phyloP scores from a whole-genome alignment of 2,329 filamentous ascomycete species.

The Alternaria conjuncta region DNA sequence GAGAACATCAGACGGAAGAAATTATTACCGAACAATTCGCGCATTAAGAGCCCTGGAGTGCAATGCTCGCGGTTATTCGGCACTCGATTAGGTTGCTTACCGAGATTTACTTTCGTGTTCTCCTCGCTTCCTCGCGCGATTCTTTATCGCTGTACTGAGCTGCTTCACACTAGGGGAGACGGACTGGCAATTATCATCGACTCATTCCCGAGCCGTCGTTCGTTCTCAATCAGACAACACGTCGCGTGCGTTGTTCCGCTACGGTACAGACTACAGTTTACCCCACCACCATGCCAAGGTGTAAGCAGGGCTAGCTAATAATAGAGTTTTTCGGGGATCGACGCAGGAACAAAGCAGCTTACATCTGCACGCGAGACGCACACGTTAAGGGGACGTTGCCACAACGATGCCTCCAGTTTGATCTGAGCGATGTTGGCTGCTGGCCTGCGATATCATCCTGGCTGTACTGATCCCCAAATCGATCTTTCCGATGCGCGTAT shows the following conservation, averaged over 20 bases:
- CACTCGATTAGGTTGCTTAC: not conserved
- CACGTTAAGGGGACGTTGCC: not conserved
- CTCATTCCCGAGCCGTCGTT: not conserved
- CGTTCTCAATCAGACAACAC: not conserved
- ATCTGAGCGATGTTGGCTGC: no score
- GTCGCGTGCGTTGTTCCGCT: not conserved
- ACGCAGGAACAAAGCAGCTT: constrained; percentile 1
- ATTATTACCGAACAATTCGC: not conserved
- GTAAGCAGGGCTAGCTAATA: constrained; percentile 2
- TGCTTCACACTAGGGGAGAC: not conserved
- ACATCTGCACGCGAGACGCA: not conserved
- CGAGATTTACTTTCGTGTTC: not conserved
- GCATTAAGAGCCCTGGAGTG: not conserved
- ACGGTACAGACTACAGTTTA: not conserved
- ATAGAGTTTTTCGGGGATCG: not conserved
- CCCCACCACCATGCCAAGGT: constrained; percentile 3
- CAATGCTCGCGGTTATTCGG: not conserved
- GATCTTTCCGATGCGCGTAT: not conserved
- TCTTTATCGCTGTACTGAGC: not conserved
- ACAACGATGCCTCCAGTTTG: not conserved
- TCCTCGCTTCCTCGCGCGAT: not conserved
- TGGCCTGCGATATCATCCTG: no score
- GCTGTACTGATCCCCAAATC: not conserved
- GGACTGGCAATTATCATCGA: not conserved
- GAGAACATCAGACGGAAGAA: not conserved